These are phyloP conservation scores for Wickerhamiella azyma DNA, from an alignment of 805 yeast genomes.

Conservation along the genomic window DNA sequence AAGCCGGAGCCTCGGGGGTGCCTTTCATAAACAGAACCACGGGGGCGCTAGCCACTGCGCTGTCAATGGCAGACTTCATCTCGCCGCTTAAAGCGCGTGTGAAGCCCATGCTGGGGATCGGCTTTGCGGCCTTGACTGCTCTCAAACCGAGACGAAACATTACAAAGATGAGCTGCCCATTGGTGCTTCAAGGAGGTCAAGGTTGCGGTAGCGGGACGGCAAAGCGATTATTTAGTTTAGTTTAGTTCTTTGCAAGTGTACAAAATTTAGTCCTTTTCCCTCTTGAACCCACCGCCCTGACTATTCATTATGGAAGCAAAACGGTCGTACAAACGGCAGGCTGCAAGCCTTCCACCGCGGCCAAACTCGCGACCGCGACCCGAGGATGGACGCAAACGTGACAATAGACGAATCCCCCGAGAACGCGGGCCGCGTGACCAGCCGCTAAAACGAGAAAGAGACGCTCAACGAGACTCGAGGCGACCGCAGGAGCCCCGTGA, in stretches of 20 bases:
- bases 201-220: too few relatives aligned
- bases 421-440: background rate
- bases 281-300: background rate
- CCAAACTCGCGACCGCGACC: background rate
- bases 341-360: background rate
- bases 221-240: too few relatives aligned
- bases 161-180: too few relatives aligned
- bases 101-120: background rate
- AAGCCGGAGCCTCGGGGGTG: constrained; percentile 93
- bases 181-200: too few relatives aligned
- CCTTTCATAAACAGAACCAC: constrained; percentile 98
- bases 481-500: too few relatives aligned
- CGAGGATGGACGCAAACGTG: background rate
- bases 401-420: background rate
- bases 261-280: too few relatives aligned
- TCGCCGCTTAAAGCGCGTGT: constrained; percentile 55
- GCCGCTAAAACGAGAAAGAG: background rate
- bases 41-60: constrained; percentile 77
- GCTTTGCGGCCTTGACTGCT: too few relatives aligned
- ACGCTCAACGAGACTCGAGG: too few relatives aligned
- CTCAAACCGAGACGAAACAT: background rate
- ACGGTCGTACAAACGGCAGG: background rate
- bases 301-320: background rate
- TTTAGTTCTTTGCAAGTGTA: too few relatives aligned
- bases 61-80: constrained; percentile 68